These are phyloP conservation scores for Ogataea dorogensis DNA, from an alignment of 805 yeast species.

Conservation along the genomic window DNA sequence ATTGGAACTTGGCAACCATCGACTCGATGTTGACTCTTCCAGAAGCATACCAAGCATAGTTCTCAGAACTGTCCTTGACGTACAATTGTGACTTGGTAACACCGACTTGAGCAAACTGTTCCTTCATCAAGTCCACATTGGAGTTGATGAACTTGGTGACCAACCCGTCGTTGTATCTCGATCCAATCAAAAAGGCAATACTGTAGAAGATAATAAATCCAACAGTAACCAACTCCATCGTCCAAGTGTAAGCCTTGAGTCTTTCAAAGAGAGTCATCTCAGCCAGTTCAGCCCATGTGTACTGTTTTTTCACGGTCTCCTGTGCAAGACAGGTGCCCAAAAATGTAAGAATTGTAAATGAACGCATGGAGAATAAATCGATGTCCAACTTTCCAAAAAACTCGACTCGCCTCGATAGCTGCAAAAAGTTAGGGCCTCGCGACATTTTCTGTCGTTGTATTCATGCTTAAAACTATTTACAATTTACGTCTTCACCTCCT, in stretches of 20 bases:
- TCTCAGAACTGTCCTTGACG: constrained; percentile 62
- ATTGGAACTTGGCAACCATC: constrained; percentile 56
- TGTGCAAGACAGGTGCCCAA: constrained; percentile 13
- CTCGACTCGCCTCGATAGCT: too few species aligned
- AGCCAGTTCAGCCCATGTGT: constrained; percentile 53
- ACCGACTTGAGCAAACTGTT: constrained; percentile 81
- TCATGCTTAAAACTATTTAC: constrained; percentile 5
- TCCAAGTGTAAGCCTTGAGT: constrained; percentile 67
- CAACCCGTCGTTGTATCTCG: constrained; percentile 50
- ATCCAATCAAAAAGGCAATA: constrained; percentile 56
- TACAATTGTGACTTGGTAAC: constrained; percentile 43
- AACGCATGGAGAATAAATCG: constrained; percentile 5
- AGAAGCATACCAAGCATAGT: constrained; percentile 72
- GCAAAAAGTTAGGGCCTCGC: too few species aligned
- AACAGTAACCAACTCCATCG: constrained; percentile 60
- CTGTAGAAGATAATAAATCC: constrained; percentile 50
- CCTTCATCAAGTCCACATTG: constrained; percentile 50
- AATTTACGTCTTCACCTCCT: constrained; percentile 49
- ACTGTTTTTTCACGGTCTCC: constrained; percentile 17
- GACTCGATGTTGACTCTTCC: constrained; percentile 80
- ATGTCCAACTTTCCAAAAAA: constrained; percentile 10
- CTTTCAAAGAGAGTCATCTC: constrained; percentile 60
- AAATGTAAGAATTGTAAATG: constrained; percentile 2
- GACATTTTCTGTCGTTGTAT: constrained; percentile 1
- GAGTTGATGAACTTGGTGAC: constrained; percentile 51